Base-by-base conservation (phyloP, 2,329 filamentous ascomycete species). In the Ilyonectria robusta region DNA sequence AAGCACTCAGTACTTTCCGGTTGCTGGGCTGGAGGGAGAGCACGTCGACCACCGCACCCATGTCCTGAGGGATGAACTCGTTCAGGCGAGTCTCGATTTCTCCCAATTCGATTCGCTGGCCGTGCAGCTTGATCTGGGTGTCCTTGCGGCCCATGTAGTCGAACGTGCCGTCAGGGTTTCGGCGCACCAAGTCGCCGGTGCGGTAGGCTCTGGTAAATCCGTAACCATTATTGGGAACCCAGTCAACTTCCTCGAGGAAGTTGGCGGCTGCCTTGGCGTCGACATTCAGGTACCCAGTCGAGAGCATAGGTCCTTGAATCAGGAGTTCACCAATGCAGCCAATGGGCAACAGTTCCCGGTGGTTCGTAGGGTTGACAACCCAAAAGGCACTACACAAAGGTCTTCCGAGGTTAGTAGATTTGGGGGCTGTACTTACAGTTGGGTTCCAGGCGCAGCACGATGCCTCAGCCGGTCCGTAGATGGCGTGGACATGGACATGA, bases 121-220 rank as follows among this genome's bases (percentile, higher is more conserved):
- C 91, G 15, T 85, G 82, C 5, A 91, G 77, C 76, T 91, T 91
- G 40, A 90, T 83, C 72, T 91, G 88, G 0, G 82, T 83, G 68
- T 91, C 88, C 64, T 87, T 88, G 3, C 89, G 80, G 21, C 87
- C 87, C 23, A 87, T 68, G 50, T 83, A 86, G 0, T 80, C 73
- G 5, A 87, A 73, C 2, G 75, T 77, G 1, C 83, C 83, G 50
- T 86, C 81, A 0, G 76, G 73, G 31, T 82, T 76, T 31, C 84
- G 85, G 37, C 76, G 76, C 2, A 79, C 85, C 4, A 87, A 75
- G 65, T 87, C 86, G 2, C 85, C 86, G 0, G 85, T 86, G 53
- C 82, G 83, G 71, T 86, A 87, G 23, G 79, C 37, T 48, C 1
- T 83, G 23, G 51, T 63, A 13, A 51, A 56, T 29, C 54, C 51